Evolutionary conservation across 2,329 filamentous ascomycete species (phyloP), one percentile per base, ranked within the genome.

Genomic region (Nemania diffusa): DNA sequence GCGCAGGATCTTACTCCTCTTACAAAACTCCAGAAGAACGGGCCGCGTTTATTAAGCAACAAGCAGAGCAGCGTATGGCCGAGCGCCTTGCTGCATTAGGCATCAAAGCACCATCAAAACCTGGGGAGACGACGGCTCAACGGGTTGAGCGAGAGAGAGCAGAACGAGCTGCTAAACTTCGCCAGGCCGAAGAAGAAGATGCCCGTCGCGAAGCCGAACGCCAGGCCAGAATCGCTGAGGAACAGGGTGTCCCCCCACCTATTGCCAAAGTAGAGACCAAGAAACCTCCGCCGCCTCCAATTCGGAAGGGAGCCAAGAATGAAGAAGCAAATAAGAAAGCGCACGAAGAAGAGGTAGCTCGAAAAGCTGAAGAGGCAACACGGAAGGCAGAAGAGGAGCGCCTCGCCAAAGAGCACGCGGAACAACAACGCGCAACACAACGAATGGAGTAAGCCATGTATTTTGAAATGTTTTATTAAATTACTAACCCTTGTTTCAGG

Each of bases 31-130:
- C 94, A 0, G 94, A 98, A 79, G 95, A 99, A 76, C 89, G 96
- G 62, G 94, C 97, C 40, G 94, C 95, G 5, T 97, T 97, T 76
- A 97, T 98, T 77, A 97, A 97, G 78, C 94, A 97, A 79, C 95
- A 97, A 78, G 97, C 96, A 8, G 94, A 98, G 79, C 93, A 95
- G 77, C 92, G 95, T 67, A 98, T 99, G 91, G 95, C 96, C 40
- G 96, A 98, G 79, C 91, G 96, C 67, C 88, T 99, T 75, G 96
- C 96, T 67, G 95, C 95, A 53, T 87, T 98, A 68, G 96, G 96
- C 40, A 91, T 99, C 77, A 97, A 93, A 79, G 90, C 93, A 32
- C 91, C 92, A 5, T 84, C 85, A 20, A 97, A 97, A 77, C 82
- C 90, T 44, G 90, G 91, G 2, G 96, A 99, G 81, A 92, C 90